Evolutionary conservation across 139 green algal species (phyloP).

Genomic region (Pleodorina starrii): DNA sequence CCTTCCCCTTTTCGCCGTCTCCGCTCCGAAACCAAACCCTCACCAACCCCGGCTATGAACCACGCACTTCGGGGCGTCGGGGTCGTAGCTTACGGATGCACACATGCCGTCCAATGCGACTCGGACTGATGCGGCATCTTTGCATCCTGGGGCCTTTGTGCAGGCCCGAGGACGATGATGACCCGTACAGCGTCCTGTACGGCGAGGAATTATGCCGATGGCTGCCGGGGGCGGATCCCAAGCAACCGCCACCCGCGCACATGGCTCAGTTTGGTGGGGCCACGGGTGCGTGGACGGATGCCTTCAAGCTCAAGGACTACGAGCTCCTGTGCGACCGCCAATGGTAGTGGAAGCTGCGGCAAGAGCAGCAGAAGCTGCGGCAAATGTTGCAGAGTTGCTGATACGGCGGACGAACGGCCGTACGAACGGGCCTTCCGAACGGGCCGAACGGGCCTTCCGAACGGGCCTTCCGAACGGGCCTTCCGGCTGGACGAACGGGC

Average conservation of each 20-base stretch:
- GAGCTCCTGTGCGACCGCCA: not conserved
- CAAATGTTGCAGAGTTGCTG: not conserved
- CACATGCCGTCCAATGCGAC: no score
- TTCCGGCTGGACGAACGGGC: no score
- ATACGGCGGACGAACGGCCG: no score
- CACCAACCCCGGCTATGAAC: no score
- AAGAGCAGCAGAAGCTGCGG: not conserved
- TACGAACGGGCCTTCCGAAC: not conserved
- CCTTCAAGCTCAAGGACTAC: not conserved
- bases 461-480: no score
- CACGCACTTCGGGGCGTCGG: no score
- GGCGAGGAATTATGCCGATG: not conserved
- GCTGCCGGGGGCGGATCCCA: not conserved
- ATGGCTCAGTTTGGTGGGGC: not conserved
- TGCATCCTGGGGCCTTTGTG: no score
- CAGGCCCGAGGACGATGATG: not conserved
- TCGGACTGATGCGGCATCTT: no score
- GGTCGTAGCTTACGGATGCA: no score
- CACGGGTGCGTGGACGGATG: not conserved
- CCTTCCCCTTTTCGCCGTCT: no score
- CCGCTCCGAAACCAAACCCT: no score
- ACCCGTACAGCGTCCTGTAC: slow-evolving; percentile 1
- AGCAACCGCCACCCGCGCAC: not conserved
- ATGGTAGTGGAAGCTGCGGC: not conserved
- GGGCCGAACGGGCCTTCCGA: no score